Evolutionary conservation across 306 rosid species (phyloP).

Genomic region (Canavalia ensiformis): DNA sequence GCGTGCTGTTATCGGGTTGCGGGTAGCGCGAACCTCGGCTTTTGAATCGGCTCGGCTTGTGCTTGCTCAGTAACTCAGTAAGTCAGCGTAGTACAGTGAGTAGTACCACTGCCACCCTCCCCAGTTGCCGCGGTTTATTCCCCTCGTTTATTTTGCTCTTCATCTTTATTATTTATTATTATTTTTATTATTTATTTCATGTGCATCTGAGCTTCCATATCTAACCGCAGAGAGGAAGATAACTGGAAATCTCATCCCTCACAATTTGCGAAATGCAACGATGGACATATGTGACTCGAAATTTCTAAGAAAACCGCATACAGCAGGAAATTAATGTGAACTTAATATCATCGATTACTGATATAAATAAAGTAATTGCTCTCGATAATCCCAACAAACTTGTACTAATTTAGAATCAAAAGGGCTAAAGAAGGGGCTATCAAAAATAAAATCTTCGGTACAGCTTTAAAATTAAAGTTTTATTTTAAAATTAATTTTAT

Average conservation of each 20-base stretch:
- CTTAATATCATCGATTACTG: not conserved
- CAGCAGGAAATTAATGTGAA: constrained; percentile 2
- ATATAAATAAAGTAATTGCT: not conserved
- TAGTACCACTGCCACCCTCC: not conserved
- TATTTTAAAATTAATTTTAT: no score
- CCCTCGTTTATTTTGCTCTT: not conserved
- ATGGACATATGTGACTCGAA: not conserved
- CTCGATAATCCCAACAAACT: not conserved
- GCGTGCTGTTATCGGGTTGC: constrained; percentile 62
- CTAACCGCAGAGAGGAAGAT: constrained; percentile 31
- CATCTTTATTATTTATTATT: not conserved
- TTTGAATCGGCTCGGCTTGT: constrained; percentile 68
- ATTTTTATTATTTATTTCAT: not conserved
- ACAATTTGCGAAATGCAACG: not conserved
- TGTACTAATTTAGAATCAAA: not conserved
- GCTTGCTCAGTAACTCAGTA: constrained; percentile 37
- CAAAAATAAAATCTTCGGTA: no score
- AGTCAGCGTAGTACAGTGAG: not conserved
- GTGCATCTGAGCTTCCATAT: not conserved
- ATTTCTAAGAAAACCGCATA: constrained; percentile 16
- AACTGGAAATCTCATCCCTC: constrained; percentile 16
- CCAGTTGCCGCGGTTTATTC: constrained; percentile 10
- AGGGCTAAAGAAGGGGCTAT: no score
- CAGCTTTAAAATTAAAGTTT: no score
- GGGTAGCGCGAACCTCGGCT: constrained; percentile 70